Evolutionary conservation across 1,284 basidiomycete species (phyloP).

Genomic region (Xanthoconium separans): DNA sequence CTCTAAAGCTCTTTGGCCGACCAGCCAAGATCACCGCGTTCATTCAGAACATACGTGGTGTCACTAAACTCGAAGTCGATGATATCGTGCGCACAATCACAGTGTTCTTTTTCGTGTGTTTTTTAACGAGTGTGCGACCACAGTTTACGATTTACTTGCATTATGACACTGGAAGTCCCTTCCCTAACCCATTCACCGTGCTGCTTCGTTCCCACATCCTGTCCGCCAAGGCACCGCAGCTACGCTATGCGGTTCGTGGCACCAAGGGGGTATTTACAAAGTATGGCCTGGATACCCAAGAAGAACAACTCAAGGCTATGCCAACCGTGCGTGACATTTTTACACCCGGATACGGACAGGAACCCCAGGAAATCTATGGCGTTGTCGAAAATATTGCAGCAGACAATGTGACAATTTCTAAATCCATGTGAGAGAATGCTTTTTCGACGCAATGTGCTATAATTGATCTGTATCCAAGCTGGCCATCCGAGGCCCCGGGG

Average conservation of each 20-base stretch:
- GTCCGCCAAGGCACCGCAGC: constrained; percentile 62
- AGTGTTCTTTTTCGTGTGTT: background rate
- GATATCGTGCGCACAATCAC: constrained; percentile 51
- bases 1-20: constrained; percentile 73
- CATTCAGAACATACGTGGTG: constrained; percentile 63
- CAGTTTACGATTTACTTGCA: constrained; percentile 73
- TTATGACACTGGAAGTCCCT: constrained; percentile 42
- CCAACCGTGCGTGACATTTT: constrained; percentile 47
- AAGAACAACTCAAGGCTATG: constrained; percentile 64
- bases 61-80: constrained; percentile 64
- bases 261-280: constrained; percentile 74
- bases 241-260: constrained; percentile 70
- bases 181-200: constrained; percentile 60
- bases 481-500: constrained; percentile 63
- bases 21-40: constrained; percentile 71
- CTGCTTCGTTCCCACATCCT: constrained; percentile 70
- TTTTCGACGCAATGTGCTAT: background rate
- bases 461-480: constrained; percentile 39
- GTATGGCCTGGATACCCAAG: constrained; percentile 77
- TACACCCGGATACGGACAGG: constrained; percentile 49
- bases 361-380: constrained; percentile 62
- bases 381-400: constrained; percentile 53
- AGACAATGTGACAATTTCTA: constrained; percentile 45
- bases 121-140: background rate
- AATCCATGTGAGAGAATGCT: constrained; percentile 42